phyloP scores from a whole-genome alignment of 1,284 basidiomycete genomes.

The Puccinia hordei region DNA sequence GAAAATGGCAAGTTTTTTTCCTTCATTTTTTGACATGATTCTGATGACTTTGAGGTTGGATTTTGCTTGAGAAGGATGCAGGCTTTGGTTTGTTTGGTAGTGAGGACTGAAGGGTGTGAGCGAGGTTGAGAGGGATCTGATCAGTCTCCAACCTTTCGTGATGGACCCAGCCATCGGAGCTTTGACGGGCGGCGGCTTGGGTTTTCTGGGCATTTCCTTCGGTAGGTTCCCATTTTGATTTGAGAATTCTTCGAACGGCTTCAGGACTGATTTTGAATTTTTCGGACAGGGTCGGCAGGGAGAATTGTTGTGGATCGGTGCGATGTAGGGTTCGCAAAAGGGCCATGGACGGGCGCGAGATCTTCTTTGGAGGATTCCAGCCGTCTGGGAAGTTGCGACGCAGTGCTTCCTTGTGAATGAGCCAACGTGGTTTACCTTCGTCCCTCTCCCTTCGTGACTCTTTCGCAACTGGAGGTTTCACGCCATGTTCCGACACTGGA shows the following conservation, averaged over 20 bases:
- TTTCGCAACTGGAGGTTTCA: background rate
- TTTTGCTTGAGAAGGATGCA: background rate
- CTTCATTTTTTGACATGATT: too few species aligned
- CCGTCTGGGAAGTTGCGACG: conserved; percentile 71
- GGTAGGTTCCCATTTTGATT: conserved; percentile 74
- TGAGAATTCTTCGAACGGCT: conserved; percentile 79
- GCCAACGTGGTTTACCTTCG: conserved; percentile 44
- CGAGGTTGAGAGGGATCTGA: conserved; percentile 38
- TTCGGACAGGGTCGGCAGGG: conserved; percentile 71
- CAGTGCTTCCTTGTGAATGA: conserved; percentile 66
- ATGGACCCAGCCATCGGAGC: conserved; percentile 38
- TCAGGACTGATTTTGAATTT: conserved; percentile 82
- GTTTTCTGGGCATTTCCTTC: conserved; percentile 14
- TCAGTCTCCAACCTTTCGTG: conserved; percentile 46
- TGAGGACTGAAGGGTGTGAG: conserved; percentile 23
- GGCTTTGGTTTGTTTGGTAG: background rate
- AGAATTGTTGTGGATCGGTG: conserved; percentile 71
- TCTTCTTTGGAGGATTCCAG: conserved; percentile 81
- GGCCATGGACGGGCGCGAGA: conserved; percentile 89
- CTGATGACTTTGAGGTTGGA: background rate
- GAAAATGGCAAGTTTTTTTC: too few species aligned
- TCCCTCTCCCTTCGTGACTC: background rate
- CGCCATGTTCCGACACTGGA: background rate
- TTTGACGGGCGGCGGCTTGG: background rate
- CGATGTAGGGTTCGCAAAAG: conserved; percentile 73